Evolutionary conservation across 345 rosid species (phyloP).

Genomic region (Ceriops zippeliana): DNA sequence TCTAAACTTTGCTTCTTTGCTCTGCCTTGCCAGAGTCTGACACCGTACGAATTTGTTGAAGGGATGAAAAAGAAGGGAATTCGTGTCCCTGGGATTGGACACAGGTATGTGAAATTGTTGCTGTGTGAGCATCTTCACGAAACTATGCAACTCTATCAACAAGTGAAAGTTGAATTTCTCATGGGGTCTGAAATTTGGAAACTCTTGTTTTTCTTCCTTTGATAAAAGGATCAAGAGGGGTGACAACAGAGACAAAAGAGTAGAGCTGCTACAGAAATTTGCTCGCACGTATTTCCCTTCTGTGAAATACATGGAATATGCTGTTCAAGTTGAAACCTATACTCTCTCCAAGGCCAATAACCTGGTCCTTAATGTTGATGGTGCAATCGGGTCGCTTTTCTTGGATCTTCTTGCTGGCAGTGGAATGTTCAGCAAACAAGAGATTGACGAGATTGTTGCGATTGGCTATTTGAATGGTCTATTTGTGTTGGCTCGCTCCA

Average conservation of each 20-base stretch:
- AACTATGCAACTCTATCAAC: conserved; percentile 1
- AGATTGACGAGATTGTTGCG: conserved; percentile 83
- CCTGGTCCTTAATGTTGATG: conserved; percentile 81
- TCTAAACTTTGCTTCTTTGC: conserved; percentile 11
- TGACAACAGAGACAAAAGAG: conserved; percentile 94
- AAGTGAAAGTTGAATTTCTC: neutral
- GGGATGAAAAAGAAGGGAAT: conserved; percentile 96
- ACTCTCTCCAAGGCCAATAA: conserved; percentile 81
- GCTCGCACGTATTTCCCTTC: conserved; percentile 89
- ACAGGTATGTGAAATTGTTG: conserved; percentile 49
- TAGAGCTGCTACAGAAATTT: conserved; percentile 77
- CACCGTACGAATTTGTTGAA: conserved; percentile 95
- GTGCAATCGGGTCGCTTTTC: conserved; percentile 93
- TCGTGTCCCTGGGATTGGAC: conserved; percentile 97
- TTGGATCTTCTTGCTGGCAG: conserved; percentile 92
- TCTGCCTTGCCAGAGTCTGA: conserved; percentile 50
- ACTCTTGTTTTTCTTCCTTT: conserved; percentile 4
- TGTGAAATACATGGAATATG: conserved; percentile 92
- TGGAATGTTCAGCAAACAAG: conserved; percentile 90
- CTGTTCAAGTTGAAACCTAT: conserved; percentile 81
- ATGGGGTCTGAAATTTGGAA: conserved; percentile 1
- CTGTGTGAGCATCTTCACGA: neutral
- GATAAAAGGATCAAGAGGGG: conserved; percentile 82
- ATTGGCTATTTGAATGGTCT: conserved; percentile 92
- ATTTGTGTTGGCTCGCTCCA: conserved; percentile 86